Base-by-base conservation (phyloP, 805 yeast species). In the Myxozyma vanderwaltii region DNA sequence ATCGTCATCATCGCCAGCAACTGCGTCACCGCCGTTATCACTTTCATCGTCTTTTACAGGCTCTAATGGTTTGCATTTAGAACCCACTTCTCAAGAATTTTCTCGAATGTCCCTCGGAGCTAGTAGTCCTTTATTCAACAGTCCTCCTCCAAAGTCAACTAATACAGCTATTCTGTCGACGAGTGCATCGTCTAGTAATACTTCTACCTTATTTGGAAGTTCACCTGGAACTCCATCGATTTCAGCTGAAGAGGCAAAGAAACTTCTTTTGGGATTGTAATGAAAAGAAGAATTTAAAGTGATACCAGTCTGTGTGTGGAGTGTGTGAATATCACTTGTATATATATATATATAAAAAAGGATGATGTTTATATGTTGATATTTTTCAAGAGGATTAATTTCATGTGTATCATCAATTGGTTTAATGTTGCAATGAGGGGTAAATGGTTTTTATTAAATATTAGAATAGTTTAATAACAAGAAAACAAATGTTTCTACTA, bases 221-320 rank as follows among this genome's bases (percentile, higher is more conserved):
- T n/a, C 58, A 24, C 47, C 33, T n/a, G 33, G 46, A n/a, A 23
- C 54, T 5, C 36, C 41, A 1, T 21, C 58, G 44, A 49, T 61
- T 12, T 35, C 61, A 13, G 54, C 50, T 7, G 64, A 61, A 21
- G 64, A 61, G 23, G 62, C 64, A 7, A 61, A 61, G 38, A 49
- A 56, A 46, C 33, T 58, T 6, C 36, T 51, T 17, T 48, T 61
- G 1, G 64, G 64, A 7, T 45, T 60, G 17, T 60, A 38, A 29
- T 7, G n/a, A n/a, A n/a, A n/a, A n/a, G n/a, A n/a, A n/a, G n/a
- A n/a, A n/a, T n/a, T n/a, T n/a, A n/a, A n/a, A n/a, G n/a, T n/a
- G n/a, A n/a, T n/a, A n/a, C n/a, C n/a, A n/a, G n/a, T n/a, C n/a
- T n/a, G n/a, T n/a, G n/a, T n/a, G n/a, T n/a, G n/a, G n/a, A n/a